Evolutionary conservation across 768 basidiomycete genomes (phyloP).

Genomic region (Lentinula raphanica): DNA sequence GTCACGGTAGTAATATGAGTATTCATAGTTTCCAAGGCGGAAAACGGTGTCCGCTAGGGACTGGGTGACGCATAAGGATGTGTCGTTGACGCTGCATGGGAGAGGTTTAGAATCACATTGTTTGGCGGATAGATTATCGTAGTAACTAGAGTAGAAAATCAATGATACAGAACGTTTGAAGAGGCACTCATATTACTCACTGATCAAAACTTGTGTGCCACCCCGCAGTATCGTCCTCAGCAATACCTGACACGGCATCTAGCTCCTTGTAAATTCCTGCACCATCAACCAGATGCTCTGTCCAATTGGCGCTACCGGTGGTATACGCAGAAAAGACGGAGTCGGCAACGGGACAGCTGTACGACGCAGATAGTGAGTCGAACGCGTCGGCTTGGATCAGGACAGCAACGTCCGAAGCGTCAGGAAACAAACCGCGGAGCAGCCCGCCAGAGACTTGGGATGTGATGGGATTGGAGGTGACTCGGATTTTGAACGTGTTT

Average conservation of each 20-base stretch:
- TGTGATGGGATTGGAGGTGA: conserved; percentile 49
- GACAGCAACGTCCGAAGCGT: conserved; percentile 25
- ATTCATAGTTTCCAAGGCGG: conserved; percentile 58
- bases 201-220: conserved; percentile 51
- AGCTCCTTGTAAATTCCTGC: conserved; percentile 34
- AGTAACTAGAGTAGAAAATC: conserved; percentile 30
- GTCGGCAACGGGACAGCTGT: conserved; percentile 35
- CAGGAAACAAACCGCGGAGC: conserved; percentile 40
- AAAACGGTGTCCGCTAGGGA: conserved; percentile 46
- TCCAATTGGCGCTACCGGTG: conserved; percentile 36
- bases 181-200: conserved; percentile 22
- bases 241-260: conserved; percentile 39
- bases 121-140: conserved; percentile 47
- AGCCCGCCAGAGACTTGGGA: conserved; percentile 48
- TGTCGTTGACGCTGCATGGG: conserved; percentile 41
- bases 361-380: conserved; percentile 45
- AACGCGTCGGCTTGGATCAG: conserved; percentile 33
- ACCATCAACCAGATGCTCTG: conserved; percentile 33
- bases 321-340: conserved; percentile 30
- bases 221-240: conserved; percentile 31
- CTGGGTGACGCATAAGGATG: conserved; percentile 37
- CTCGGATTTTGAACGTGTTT: conserved; percentile 31
- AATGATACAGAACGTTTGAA: neutral
- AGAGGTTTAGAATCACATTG: conserved; percentile 42
- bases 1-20: conserved; percentile 46